phyloP scores from a whole-genome alignment of 352 stramenopile genomes.

The Phytophthora citrophthora region DNA sequence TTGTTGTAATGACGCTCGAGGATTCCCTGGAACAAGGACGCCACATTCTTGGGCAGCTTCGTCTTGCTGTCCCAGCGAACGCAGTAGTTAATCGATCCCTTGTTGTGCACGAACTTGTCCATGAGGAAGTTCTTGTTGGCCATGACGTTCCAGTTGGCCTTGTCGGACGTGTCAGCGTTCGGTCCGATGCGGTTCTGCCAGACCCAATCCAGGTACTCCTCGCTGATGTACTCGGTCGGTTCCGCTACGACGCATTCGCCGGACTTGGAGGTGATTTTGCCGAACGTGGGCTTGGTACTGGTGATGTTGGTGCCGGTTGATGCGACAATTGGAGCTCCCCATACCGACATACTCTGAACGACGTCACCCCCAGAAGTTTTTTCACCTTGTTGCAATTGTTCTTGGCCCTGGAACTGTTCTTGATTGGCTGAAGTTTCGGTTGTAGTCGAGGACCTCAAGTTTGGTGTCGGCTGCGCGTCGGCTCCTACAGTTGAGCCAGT shows the following conservation, averaged over 20 bases:
- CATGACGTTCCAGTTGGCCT: conserved; percentile 33
- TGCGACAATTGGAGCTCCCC: conserved; percentile 21
- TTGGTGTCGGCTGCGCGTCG: not conserved
- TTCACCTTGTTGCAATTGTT: not conserved
- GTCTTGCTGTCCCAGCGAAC: conserved; percentile 21
- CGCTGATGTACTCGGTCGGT: conserved; percentile 25
- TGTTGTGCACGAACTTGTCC: conserved; percentile 31
- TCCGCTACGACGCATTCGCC: conserved; percentile 14
- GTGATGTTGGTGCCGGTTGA: conserved; percentile 19
- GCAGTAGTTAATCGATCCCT: conserved; percentile 34
- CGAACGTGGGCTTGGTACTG: conserved; percentile 16
- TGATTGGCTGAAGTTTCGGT: not conserved
- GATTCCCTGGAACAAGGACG: conserved; percentile 13
- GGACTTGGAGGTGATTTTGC: conserved; percentile 18
- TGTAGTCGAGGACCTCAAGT: not conserved
- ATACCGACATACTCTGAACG: conserved; percentile 6
- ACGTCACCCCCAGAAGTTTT: conserved; percentile 10
- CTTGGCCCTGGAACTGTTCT: not conserved
- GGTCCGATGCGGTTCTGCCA: conserved; percentile 27
- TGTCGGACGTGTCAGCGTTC: not conserved
- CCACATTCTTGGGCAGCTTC: conserved; percentile 1
- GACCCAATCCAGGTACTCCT: conserved; percentile 19
- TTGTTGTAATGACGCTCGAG: conserved; percentile 28
- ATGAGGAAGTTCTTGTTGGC: conserved; percentile 31
- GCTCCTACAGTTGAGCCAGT: not conserved